Conservation (phyloP, 257 asterid genomes). For the Capsicum pubescens region DNA sequence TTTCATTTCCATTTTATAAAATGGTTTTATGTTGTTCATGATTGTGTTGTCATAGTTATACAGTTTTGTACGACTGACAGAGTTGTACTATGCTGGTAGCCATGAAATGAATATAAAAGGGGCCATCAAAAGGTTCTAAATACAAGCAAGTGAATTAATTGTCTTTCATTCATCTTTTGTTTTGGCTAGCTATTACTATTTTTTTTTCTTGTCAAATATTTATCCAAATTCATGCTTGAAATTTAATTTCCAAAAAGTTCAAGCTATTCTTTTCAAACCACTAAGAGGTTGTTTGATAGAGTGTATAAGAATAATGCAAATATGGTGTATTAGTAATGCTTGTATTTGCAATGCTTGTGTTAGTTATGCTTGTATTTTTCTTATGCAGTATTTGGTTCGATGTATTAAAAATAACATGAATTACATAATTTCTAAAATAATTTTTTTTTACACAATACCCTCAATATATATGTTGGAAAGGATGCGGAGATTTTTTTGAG, state of each 20-base stretch:
- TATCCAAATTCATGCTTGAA: background rate
- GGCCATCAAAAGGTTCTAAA: constrained; percentile 87
- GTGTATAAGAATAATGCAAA: too few relatives aligned
- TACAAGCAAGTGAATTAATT: constrained; percentile 57
- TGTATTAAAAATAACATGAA: too few relatives aligned
- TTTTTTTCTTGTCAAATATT: background rate
- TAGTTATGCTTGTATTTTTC: too few relatives aligned
- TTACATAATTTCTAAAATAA: too few relatives aligned
- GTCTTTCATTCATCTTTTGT: background rate
- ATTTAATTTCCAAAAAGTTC: constrained; percentile 48
- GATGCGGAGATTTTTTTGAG: too few relatives aligned
- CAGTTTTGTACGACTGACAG: constrained; percentile 81
- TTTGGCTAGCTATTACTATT: background rate
- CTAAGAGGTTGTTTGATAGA: constrained; percentile 51
- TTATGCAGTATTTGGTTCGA: too few relatives aligned
- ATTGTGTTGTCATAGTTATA: constrained; percentile 55
- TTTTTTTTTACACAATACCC: too few relatives aligned
- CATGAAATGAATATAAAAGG: constrained; percentile 99
- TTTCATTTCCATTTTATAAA: constrained; percentile 6
- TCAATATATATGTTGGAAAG: too few relatives aligned
- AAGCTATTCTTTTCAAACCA: constrained; percentile 74
- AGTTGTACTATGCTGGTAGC: constrained; percentile 98
- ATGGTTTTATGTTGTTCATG: background rate
- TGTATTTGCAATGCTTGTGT: too few relatives aligned
- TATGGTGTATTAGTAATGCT: too few relatives aligned